phyloP scores from a whole-genome alignment of 2,329 filamentous ascomycete species.

The Diaporthe destruens region DNA sequence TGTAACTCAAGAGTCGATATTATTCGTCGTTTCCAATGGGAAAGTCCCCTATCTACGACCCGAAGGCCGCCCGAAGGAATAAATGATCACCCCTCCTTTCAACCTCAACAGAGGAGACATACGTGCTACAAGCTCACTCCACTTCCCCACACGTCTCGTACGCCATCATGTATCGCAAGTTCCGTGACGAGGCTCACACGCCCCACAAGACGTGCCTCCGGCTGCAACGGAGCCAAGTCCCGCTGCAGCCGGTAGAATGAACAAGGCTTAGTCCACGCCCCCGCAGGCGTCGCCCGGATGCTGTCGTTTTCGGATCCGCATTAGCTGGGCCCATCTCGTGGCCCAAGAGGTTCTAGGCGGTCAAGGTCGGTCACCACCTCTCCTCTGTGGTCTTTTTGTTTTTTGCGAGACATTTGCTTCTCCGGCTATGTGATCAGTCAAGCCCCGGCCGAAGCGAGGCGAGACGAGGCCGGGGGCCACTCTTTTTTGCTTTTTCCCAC shows the following conservation, averaged over 20 bases:
- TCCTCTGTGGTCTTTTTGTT: no score
- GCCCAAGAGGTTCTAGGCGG: conserved; percentile 28
- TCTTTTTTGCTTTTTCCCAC: conserved; percentile 8
- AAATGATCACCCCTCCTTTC: background rate
- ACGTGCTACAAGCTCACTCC: conserved; percentile 4
- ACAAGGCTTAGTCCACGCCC: conserved; percentile 9
- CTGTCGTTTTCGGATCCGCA: background rate
- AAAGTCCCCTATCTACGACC: background rate
- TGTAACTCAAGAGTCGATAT: background rate
- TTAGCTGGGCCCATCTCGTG: background rate
- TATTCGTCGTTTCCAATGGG: background rate
- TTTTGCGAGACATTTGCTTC: conserved; percentile 16
- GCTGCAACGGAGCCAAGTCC: conserved; percentile 21
- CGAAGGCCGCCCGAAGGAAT: background rate
- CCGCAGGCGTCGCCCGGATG: conserved; percentile 2
- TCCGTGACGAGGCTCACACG: background rate
- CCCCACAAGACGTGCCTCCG: conserved; percentile 24
- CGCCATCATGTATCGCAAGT: background rate
- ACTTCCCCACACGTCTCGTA: conserved; percentile 1
- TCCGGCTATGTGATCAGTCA: conserved; percentile 11
- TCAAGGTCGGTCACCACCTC: background rate
- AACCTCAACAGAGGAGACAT: background rate
- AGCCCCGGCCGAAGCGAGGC: conserved; percentile 17
- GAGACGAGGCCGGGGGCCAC: background rate
- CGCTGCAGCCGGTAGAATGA: conserved; percentile 19